These are phyloP conservation scores for Macrophomina phaseolina DNA, from an alignment of 2,329 filamentous ascomycete genomes.

Conservation along the genomic window DNA sequence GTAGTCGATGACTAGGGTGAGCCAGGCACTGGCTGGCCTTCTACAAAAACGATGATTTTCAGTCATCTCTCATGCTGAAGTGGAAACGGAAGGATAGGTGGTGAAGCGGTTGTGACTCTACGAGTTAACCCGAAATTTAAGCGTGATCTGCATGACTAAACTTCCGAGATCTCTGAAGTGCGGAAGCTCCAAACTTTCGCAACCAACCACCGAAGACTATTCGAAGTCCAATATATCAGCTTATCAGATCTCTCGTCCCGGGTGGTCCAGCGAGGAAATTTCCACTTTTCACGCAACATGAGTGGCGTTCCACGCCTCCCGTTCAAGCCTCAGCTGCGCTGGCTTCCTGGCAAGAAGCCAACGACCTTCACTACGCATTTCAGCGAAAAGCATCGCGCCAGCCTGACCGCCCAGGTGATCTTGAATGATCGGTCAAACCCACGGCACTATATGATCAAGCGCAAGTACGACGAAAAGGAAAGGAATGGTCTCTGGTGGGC, in stretches of 20 bases:
- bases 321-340: slow-evolving; percentile 1
- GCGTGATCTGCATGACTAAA: not conserved
- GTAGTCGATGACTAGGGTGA: slow-evolving; percentile 41
- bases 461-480: slow-evolving; percentile 24
- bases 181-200: not conserved
- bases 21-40: too few relatives aligned
- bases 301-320: not conserved
- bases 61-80: too few relatives aligned
- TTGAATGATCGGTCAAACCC: slow-evolving; percentile 3
- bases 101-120: not conserved
- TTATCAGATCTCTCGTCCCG: too few relatives aligned
- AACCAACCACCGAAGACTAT: not conserved
- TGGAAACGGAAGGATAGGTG: too few relatives aligned
- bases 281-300: not conserved
- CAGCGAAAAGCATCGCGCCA: not conserved
- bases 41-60: too few relatives aligned
- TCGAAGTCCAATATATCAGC: not conserved
- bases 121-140: not conserved
- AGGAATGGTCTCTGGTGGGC: slow-evolving; percentile 43
- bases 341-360: not conserved
- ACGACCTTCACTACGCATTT: not conserved
- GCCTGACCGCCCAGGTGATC: not conserved
- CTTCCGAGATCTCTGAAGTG: not conserved
- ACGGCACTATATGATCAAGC: not conserved
- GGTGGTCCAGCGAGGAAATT: too few relatives aligned